Evolutionary conservation across 2,329 filamentous ascomycete genomes (phyloP).

Genomic region (Diplocarpon mali): DNA sequence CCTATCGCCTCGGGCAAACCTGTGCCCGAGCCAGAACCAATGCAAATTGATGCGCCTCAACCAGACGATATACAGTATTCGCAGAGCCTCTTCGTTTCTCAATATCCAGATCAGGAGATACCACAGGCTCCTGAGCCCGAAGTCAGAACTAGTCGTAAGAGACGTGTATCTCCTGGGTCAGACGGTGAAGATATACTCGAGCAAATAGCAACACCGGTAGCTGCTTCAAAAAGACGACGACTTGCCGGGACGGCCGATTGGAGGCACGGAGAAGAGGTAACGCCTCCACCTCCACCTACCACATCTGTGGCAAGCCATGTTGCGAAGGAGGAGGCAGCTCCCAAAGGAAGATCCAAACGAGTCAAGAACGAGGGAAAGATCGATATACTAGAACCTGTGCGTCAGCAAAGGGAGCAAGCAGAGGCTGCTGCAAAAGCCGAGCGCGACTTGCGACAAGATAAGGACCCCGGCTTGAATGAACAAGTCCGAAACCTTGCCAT

Average conservation of each 20-base stretch:
- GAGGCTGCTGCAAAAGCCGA: conserved; percentile 50
- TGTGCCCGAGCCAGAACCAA: conserved; percentile 25
- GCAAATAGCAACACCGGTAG: conserved; percentile 63
- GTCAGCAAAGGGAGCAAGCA: conserved; percentile 46
- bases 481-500: conserved; percentile 64
- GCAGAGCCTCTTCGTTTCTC: conserved; percentile 45
- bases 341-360: conserved; percentile 16
- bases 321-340: conserved; percentile 9
- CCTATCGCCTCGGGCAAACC: conserved; percentile 27
- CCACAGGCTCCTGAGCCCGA: conserved; percentile 11
- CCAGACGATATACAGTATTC: conserved; percentile 15
- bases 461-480: conserved; percentile 55
- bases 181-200: conserved; percentile 47
- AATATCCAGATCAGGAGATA: conserved; percentile 29
- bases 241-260: conserved; percentile 46
- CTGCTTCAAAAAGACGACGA: conserved; percentile 68
- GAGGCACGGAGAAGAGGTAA: conserved; percentile 27
- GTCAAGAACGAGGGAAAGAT: conserved; percentile 42
- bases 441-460: conserved; percentile 40
- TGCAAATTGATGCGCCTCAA: conserved; percentile 18
- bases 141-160: conserved; percentile 29
- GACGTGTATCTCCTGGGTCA: conserved; percentile 31
- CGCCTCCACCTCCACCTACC: conserved; percentile 12
- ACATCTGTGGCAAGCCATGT: neutral
- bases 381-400: conserved; percentile 52